These are phyloP conservation scores for Ascoidea tarda DNA, from an alignment of 805 yeast genomes.

Conservation along the genomic window DNA sequence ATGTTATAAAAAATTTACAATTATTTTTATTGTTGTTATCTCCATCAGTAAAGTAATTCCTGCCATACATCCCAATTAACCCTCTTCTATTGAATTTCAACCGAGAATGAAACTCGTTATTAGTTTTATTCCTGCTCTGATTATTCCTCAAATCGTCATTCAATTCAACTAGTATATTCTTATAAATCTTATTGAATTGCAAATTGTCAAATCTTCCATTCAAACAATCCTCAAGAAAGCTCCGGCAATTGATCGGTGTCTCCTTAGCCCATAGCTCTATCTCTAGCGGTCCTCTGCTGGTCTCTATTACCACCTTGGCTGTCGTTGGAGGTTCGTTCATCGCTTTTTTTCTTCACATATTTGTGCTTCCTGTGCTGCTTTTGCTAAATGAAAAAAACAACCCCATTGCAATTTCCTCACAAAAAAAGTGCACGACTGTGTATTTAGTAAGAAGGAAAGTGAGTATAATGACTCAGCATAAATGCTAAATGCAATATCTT, in stretches of 20 bases:
- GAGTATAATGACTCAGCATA: too few relatives aligned
- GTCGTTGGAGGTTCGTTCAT: constrained; percentile 37
- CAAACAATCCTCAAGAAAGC: constrained; percentile 35
- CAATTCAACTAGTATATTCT: neutral
- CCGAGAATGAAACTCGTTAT: constrained; percentile 36
- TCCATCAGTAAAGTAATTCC: constrained; percentile 31
- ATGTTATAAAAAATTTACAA: constrained; percentile 33
- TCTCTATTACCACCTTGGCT: constrained; percentile 40
- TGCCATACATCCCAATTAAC: constrained; percentile 9
- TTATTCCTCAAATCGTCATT: constrained; percentile 17
- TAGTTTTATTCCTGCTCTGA: constrained; percentile 12
- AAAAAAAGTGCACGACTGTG: too few relatives aligned
- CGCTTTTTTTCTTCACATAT: neutral
- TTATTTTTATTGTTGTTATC: constrained; percentile 18
- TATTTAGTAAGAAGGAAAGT: too few relatives aligned
- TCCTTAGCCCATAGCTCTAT: constrained; percentile 63
- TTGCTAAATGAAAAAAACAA: too few relatives aligned
- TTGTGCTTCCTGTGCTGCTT: too few relatives aligned
- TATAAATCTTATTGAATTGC: constrained; percentile 25
- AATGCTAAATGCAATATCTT: too few relatives aligned
- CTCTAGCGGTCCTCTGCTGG: constrained; percentile 44
- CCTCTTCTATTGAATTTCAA: constrained; percentile 39
- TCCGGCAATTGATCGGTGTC: constrained; percentile 31
- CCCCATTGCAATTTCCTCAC: too few relatives aligned
- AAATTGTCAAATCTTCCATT: constrained; percentile 27